phyloP scores from a whole-genome alignment of 768 basidiomycete genomes.

The Hydnum rufescens region DNA sequence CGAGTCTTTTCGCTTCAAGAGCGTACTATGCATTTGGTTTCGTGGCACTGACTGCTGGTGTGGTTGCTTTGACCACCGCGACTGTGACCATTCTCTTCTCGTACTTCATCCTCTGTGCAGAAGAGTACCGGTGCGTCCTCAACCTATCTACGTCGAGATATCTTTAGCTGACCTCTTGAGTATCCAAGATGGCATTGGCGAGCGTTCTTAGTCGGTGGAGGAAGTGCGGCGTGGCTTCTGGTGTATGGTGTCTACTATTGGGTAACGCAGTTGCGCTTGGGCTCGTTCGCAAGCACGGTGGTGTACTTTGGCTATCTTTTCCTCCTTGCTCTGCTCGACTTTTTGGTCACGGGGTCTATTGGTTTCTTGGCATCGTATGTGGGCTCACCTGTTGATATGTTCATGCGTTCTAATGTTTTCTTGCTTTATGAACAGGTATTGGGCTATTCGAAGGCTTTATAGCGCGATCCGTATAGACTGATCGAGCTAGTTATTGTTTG shows the following conservation, averaged over 20 bases:
- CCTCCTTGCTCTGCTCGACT: conserved; percentile 63
- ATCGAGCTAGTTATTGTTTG: no score
- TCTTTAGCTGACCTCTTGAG: not conserved
- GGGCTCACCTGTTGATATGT: conserved; percentile 4
- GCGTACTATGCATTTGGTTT: conserved; percentile 97
- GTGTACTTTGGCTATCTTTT: conserved; percentile 85
- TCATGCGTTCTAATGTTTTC: conserved; percentile 54
- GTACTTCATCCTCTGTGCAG: conserved; percentile 83
- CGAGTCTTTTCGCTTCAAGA: conserved; percentile 76
- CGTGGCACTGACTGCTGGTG: conserved; percentile 63
- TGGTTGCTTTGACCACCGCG: conserved; percentile 73
- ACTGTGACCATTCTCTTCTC: conserved; percentile 78
- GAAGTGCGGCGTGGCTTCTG: conserved; percentile 80
- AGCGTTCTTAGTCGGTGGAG: conserved; percentile 78
- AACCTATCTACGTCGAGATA: not conserved
- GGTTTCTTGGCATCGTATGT: conserved; percentile 22
- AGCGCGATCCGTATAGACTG: conserved; percentile 60
- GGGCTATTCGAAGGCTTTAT: conserved; percentile 75
- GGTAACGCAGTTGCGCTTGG: conserved; percentile 68
- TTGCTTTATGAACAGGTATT: conserved; percentile 65
- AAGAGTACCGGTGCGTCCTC: conserved; percentile 58
- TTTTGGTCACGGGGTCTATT: conserved; percentile 46
- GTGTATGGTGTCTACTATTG: conserved; percentile 80
- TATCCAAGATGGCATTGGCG: conserved; percentile 82
- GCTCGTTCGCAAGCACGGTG: conserved; percentile 57